These are phyloP conservation scores for Fusarium xyrophilum DNA, from an alignment of 2,329 filamentous ascomycete species.

Conservation along the genomic window DNA sequence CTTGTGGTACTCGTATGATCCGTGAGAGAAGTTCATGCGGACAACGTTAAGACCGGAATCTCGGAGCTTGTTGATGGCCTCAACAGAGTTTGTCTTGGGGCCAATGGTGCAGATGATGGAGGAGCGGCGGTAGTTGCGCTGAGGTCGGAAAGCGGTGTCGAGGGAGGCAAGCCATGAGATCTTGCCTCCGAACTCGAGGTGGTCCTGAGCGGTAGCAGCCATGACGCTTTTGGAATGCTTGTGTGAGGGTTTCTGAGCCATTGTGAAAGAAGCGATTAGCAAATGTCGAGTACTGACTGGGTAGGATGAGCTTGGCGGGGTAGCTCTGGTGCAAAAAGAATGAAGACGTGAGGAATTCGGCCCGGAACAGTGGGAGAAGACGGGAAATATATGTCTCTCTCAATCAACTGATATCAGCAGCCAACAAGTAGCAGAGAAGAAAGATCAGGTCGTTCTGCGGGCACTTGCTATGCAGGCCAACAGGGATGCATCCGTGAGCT, in stretches of 20 bases:
- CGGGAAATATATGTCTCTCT: constrained; percentile 34
- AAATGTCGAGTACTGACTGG: constrained; percentile 1
- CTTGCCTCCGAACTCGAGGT: constrained; percentile 78
- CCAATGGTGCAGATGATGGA: constrained; percentile 99
- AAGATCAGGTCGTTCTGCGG: constrained; percentile 35
- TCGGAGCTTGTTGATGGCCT: constrained; percentile 95
- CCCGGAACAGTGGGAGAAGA: constrained; percentile 14
- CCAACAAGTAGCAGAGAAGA: constrained; percentile 4
- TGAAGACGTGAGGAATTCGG: constrained; percentile 21
- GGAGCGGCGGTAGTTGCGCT: constrained; percentile 91
- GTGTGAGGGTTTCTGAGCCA: constrained; percentile 45
- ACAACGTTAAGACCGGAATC: constrained; percentile 94
- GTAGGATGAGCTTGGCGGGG: constrained; percentile 28
- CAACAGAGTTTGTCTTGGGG: constrained; percentile 97
- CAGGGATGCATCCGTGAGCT: constrained; percentile 26
- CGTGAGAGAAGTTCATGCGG: constrained; percentile 97
- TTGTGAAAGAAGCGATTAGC: constrained; percentile 41
- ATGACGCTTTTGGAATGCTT: constrained; percentile 53
- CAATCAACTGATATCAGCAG: constrained; percentile 19
- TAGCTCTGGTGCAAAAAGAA: constrained; percentile 30
- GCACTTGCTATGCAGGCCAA: constrained; percentile 36
- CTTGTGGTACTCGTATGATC: constrained; percentile 91
- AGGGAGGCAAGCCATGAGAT: constrained; percentile 73
- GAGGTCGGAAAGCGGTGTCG: constrained; percentile 86
- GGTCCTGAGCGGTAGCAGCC: constrained; percentile 77